Conservation (phyloP, 2,329 filamentous ascomycete species). For the Ilyonectria destructans region DNA sequence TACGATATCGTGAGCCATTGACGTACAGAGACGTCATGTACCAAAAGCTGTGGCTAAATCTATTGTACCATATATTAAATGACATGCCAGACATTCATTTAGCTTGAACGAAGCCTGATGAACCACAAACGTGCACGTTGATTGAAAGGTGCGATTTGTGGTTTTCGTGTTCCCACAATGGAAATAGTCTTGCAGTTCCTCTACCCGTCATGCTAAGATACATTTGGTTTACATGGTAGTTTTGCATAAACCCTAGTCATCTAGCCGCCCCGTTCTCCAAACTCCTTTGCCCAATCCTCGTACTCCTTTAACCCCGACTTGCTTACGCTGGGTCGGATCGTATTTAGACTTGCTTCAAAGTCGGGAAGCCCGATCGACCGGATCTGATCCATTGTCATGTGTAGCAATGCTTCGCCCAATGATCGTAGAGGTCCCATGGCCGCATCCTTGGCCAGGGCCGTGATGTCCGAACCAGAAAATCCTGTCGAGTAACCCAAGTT, state of each 20-base stretch:
- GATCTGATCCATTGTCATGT: constrained; percentile 96
- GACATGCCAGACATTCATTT: constrained; percentile 34
- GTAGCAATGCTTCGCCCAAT: constrained; percentile 88
- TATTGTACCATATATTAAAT: constrained; percentile 44
- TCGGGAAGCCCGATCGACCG: constrained; percentile 87
- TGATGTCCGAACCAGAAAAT: constrained; percentile 98
- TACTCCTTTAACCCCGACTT: constrained; percentile 88
- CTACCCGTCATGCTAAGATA: constrained; percentile 31
- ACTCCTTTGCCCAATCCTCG: constrained; percentile 94
- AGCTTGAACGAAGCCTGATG: constrained; percentile 25
- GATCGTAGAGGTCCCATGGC: constrained; percentile 96
- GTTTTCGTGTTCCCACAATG: constrained; percentile 16
- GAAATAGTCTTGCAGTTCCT: constrained; percentile 21
- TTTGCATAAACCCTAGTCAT: constrained; percentile 16
- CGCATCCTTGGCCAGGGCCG: constrained; percentile 95
- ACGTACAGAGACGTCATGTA: constrained; percentile 31
- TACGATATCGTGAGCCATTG: constrained; percentile 39
- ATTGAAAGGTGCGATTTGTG: constrained; percentile 4
- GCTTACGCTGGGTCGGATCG: constrained; percentile 92
- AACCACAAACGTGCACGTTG: constrained; percentile 7
- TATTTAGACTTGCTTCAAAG: constrained; percentile 86
- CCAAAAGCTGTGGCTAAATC: constrained; percentile 28
- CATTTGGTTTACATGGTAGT: constrained; percentile 32
- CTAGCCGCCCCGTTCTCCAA: constrained; percentile 90
- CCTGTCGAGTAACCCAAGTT: constrained; percentile 66